Percentiles rank a stretch among this genome's conserved stretches.
These are phyloP conservation scores for Alternaria atra DNA, from an alignment of 2,329 filamentous ascomycete genomes.

Conservation along the genomic window DNA sequence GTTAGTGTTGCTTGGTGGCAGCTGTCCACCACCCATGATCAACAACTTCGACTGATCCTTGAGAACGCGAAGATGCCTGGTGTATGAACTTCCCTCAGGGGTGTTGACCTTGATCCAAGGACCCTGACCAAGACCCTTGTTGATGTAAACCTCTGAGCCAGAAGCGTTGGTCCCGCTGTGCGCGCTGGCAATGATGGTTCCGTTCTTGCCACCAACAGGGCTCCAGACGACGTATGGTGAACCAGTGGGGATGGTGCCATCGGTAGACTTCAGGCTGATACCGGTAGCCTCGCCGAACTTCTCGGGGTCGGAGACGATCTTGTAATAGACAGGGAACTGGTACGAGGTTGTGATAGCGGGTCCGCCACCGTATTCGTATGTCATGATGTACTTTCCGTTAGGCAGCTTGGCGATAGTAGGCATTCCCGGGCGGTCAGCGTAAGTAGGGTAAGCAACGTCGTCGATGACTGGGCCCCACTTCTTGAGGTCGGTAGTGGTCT, in stretches of 20 bases:
- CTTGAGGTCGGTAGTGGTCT: conserved; percentile 66
- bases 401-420: conserved; percentile 67
- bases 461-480: conserved; percentile 68
- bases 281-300: conserved; percentile 56
- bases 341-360: conserved; percentile 44
- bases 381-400: conserved; percentile 69
- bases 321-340: conserved; percentile 64
- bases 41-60: conserved; percentile 51
- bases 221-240: conserved; percentile 65
- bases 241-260: conserved; percentile 57
- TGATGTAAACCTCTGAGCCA: conserved; percentile 57
- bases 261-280: conserved; percentile 54
- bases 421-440: conserved; percentile 74
- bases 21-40: conserved; percentile 54
- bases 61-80: conserved; percentile 57
- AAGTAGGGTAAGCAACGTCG: conserved; percentile 70
- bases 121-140: conserved; percentile 56
- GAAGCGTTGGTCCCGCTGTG: conserved; percentile 35
- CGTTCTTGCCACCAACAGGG: conserved; percentile 57
- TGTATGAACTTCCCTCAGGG: conserved; percentile 56
- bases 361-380: conserved; percentile 69
- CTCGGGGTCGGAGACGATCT: conserved; percentile 58
- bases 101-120: conserved; percentile 58
- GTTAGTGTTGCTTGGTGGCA: conserved; percentile 47
- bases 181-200: conserved; percentile 60